These are phyloP conservation scores for Arabis hirsuta DNA, from an alignment of 345 rosid genomes.

Conservation along the genomic window DNA sequence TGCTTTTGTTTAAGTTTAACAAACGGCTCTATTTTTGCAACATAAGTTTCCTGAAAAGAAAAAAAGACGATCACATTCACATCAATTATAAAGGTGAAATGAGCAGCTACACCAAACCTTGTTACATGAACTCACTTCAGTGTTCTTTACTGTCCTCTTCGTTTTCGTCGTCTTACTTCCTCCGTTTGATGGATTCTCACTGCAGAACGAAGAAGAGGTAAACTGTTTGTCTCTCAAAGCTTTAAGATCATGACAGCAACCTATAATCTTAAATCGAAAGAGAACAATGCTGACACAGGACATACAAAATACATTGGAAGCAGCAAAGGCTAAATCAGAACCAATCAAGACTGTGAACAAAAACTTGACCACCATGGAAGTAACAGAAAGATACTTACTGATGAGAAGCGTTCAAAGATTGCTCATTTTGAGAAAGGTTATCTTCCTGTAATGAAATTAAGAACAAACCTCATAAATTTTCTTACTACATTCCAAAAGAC, in stretches of 20 bases:
- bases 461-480: slow-evolving; percentile 7
- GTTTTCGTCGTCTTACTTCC: neutral
- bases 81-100: slow-evolving; percentile 11
- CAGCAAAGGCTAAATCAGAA: slow-evolving; percentile 3
- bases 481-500: neutral
- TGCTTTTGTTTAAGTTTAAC: slow-evolving; percentile 77
- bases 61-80: neutral
- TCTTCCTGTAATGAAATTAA: slow-evolving; percentile 21
- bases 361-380: neutral
- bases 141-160: slow-evolving; percentile 18
- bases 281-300: slow-evolving; percentile 3
- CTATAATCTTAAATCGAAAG: neutral
- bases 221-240: neutral
- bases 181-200: slow-evolving; percentile 15
- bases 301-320: neutral
- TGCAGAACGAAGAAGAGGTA: slow-evolving; percentile 7
- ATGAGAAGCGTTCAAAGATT: slow-evolving; percentile 11
- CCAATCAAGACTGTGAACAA: neutral
- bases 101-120: slow-evolving; percentile 3
- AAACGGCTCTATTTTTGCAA: slow-evolving; percentile 62
- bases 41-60: slow-evolving; percentile 55
- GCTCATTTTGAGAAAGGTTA: slow-evolving; percentile 14
- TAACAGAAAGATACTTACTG: slow-evolving; percentile 24
- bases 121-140: slow-evolving; percentile 29
- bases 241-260: slow-evolving; percentile 11